Evolutionary conservation across 768 basidiomycete genomes (phyloP).

Genomic region (Glaciozyma martinii): DNA sequence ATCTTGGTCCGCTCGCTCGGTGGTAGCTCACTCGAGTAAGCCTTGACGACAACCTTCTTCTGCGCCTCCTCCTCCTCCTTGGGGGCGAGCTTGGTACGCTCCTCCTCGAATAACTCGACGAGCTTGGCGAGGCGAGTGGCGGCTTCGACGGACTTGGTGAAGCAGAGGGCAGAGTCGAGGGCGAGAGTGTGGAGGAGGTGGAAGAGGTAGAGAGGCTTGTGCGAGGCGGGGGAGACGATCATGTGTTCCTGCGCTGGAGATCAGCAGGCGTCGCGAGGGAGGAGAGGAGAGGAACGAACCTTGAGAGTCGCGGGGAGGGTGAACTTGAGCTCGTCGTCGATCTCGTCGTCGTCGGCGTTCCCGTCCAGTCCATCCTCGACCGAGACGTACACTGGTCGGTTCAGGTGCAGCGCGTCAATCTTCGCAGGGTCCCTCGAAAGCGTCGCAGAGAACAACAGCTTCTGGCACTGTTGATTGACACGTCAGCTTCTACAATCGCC

Average conservation of each 20-base stretch:
- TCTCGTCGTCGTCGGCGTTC: slow-evolving; percentile 54
- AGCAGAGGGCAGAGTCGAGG: slow-evolving; percentile 69
- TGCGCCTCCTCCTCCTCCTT: slow-evolving; percentile 11
- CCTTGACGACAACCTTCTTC: slow-evolving; percentile 45
- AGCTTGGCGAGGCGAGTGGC: slow-evolving; percentile 70
- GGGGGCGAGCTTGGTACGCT: slow-evolving; percentile 28
- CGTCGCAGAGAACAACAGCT: slow-evolving; percentile 91
- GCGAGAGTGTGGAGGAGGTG: slow-evolving; percentile 61
- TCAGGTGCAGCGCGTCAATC: slow-evolving; percentile 67
- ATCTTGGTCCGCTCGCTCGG: slow-evolving; percentile 63
- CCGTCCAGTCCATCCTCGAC: slow-evolving; percentile 50
- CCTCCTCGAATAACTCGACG: slow-evolving; percentile 67
- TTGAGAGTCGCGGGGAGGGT: slow-evolving; percentile 67
- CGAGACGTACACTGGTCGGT: slow-evolving; percentile 77
- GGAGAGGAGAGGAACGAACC: slow-evolving; percentile 44
- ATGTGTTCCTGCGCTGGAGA: slow-evolving; percentile 63
- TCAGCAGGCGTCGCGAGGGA: not conserved
- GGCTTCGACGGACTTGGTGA: slow-evolving; percentile 95
- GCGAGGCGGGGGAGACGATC: slow-evolving; percentile 63
- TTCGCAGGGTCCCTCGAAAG: slow-evolving; percentile 90
- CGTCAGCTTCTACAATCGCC: not conserved
- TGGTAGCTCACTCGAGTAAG: slow-evolving; percentile 81
- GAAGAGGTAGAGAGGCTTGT: slow-evolving; percentile 84
- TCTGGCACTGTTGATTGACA: slow-evolving; percentile 56
- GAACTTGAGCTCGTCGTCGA: slow-evolving; percentile 39